These are phyloP conservation scores for Ilex paraguariensis DNA, from an alignment of 305 asterid genomes.

Conservation along the genomic window DNA sequence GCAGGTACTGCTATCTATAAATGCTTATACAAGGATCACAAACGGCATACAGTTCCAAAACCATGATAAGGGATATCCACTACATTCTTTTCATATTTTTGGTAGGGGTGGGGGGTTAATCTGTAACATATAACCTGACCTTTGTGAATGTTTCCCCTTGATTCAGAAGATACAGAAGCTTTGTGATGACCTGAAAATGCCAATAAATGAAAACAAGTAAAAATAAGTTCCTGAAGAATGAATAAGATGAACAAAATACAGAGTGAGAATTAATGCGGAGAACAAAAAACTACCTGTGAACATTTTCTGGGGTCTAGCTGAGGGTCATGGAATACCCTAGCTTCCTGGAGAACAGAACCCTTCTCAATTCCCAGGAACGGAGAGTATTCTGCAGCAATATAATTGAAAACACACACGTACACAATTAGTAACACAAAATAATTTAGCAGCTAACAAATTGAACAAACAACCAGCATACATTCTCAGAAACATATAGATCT, in stretches of 20 bases:
- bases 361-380: slow-evolving; percentile 93
- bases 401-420: not conserved
- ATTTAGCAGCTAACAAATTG: not conserved
- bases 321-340: slow-evolving; percentile 93
- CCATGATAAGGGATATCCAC: no score
- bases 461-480: not conserved
- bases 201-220: slow-evolving; percentile 2
- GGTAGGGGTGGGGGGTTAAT: not conserved
- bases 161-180: slow-evolving; percentile 94
- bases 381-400: slow-evolving; percentile 61
- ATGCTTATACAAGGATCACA: not conserved
- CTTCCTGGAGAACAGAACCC: slow-evolving; percentile 94
- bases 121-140: slow-evolving; percentile 33
- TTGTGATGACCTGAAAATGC: slow-evolving; percentile 72
- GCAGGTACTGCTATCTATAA: not conserved
- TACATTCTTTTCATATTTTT: no score
- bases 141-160: slow-evolving; percentile 94
- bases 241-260: not conserved
- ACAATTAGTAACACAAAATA: not conserved
- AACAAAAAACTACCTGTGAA: slow-evolving; percentile 55
- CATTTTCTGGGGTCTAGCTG: slow-evolving; percentile 92
- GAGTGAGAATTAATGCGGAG: not conserved
- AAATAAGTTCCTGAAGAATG: slow-evolving; percentile 9
- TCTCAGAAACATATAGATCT: no score
- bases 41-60: not conserved